Conservation (phyloP, 2,329 filamentous ascomycete species). For the Cordyceps farinosa region DNA sequence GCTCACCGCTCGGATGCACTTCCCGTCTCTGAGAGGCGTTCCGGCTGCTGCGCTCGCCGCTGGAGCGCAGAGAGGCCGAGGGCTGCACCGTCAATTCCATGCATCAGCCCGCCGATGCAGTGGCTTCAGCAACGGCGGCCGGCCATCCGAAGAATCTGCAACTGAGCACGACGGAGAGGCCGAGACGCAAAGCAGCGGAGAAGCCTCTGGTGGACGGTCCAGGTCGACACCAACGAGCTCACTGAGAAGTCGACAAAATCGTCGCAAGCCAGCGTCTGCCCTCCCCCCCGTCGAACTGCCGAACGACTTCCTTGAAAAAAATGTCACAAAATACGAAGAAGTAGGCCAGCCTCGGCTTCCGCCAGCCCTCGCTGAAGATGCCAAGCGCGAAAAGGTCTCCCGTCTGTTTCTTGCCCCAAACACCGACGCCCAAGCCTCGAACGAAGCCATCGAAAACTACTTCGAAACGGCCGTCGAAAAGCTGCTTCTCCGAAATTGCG, state of each 20-base stretch:
- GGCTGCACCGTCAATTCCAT: conserved; percentile 2
- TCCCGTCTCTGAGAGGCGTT: background rate
- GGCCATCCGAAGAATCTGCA: conserved; percentile 12
- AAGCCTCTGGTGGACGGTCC: conserved; percentile 17
- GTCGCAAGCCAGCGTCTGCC: conserved; percentile 22
- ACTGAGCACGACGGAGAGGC: conserved; percentile 13
- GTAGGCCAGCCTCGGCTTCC: conserved; percentile 28
- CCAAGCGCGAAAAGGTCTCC: conserved; percentile 30
- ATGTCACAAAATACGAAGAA: conserved; percentile 12
- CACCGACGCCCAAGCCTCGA: conserved; percentile 24
- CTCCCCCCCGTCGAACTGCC: conserved; percentile 17
- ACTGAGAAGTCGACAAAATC: conserved; percentile 21
- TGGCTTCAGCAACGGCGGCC: conserved; percentile 11
- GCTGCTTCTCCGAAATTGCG: conserved; percentile 21
- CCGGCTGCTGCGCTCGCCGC: conserved; percentile 12
- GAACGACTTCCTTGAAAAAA: conserved; percentile 11
- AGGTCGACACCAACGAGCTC: conserved; percentile 12
- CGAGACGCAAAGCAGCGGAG: conserved; percentile 10
- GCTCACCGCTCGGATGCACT: conserved; percentile 11
- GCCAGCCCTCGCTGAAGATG: conserved; percentile 31
- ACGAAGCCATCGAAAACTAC: conserved; percentile 30
- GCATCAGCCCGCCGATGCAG: conserved; percentile 12
- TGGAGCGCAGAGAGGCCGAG: conserved; percentile 10
- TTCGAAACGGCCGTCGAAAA: conserved; percentile 29
- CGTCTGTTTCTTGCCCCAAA: conserved; percentile 28